Base-by-base conservation (phyloP, 2,329 filamentous ascomycete genomes). In the Xylaria sp. region DNA sequence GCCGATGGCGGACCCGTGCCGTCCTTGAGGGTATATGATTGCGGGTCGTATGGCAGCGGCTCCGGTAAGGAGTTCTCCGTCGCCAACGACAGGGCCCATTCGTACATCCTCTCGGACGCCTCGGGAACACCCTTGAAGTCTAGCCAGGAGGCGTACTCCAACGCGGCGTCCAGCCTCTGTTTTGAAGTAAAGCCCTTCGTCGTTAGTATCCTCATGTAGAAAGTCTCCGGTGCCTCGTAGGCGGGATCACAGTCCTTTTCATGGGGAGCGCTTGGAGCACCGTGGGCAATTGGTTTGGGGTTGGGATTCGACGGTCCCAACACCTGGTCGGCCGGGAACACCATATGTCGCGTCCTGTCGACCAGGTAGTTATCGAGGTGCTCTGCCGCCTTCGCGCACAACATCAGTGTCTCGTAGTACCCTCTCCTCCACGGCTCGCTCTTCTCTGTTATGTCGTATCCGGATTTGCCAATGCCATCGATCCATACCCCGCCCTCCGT, bases 101-200 rank as follows among this genome's bases (percentile, higher is more conserved):
- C 78, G 70, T 91, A 92, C 75, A 92, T 86, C 57, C 88, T 84
- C 50, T 85, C 80, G 0, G 91, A 87, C 0, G 83, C 86, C 3
- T 85, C 83, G 1, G 79, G 73, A 21, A 85, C 70, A 1, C 83
- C 79, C 73, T 92, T 93, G 74, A 85, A 93, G 61, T 92, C 89
- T 38, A 96, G 79, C 83, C 90, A 97, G 50, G 90, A 88, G 1
- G 89, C 93, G 69, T 92, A 96, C 1, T 87, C 88, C 39, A 96
- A 75, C 2, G 90, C 88, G 3, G 92, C 92, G 53, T 93, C 87
- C 47, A 97, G 78, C 65, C 86, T 87, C 71, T 97, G 91, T 52
- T 85, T 81, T n/a, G 84, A 80, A 1, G 83, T 87, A 65, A 97
- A 90, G 1, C 93, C 93, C 50, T 82, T 81, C 0, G 90, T 93